Evolutionary conservation across 78 protist genomes (phyloP), one percentile per base, ranked within the genome.

Genomic region (Diacronema lutheri): DNA sequence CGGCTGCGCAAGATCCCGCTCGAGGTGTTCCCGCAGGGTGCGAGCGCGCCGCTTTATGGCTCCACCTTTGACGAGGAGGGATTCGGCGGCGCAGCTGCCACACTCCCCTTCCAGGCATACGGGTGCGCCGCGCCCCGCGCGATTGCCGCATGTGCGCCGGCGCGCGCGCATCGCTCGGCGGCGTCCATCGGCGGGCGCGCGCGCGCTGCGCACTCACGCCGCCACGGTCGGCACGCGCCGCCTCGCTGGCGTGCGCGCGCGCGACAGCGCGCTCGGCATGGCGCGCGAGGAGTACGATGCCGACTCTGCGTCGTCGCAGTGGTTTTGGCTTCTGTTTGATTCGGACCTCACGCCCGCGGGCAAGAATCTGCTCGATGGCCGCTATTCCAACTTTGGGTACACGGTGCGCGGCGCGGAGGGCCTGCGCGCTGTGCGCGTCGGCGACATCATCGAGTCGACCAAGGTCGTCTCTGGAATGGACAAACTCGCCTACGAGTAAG

Each of bases 291-390:
- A 71, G 57, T 38, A 41, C 21, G 57, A 40, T 21, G 55, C 58
- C 21, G 79, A 71, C 57, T 71, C 79, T 57, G 76, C 50, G 55
- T 69, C 55, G 56, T 38, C 76, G 35, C 79, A 71, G 79, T 71
- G 46, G 58, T 71, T 71, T 35, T 71, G 79, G 79, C 79, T 71
- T 12, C 79, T 71, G 23, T 71, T 71, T 20, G 79, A 71, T 35
- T 71, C 79, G 16, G 79, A 71, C 38, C 58, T 71, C 29, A 71
- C 79, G 7, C 79, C 79, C 21, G 79, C 79, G 25, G 79, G 79
- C 58, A 71, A 71, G 79, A 71, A 71, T 35, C 20, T 71, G 79
- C 79, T 71, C 79, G 79, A 71, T 25, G 79, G 79, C 79, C 29
- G 79, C 5, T 71, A 71, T 20, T 57, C 79, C 5, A 41, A 58